Evolutionary conservation across 2,329 filamentous ascomycete genomes (phyloP).

Genomic region (Pseudocercospora vitis): DNA sequence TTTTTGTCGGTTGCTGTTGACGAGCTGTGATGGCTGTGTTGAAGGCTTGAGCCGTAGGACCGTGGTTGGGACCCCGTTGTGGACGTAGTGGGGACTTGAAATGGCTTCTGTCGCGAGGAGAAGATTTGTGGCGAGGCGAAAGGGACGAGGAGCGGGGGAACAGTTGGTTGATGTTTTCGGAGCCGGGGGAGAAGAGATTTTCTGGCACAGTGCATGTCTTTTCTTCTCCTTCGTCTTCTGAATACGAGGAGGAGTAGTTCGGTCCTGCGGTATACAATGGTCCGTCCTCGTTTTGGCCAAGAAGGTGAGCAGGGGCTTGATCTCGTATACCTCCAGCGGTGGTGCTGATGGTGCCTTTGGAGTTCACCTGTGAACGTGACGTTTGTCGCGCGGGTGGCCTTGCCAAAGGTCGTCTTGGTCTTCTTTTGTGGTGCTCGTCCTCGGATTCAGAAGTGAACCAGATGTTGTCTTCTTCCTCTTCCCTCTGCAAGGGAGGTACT

Average conservation of each 20-base stretch:
- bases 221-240: too few species aligned
- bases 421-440: slow-evolving; percentile 11
- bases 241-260: too few species aligned
- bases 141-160: slow-evolving; percentile 35
- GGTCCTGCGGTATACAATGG: too few species aligned
- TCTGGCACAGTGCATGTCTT: slow-evolving; percentile 26
- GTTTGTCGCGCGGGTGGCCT: slow-evolving; percentile 28
- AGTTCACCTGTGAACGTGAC: slow-evolving; percentile 22
- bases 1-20: slow-evolving; percentile 18
- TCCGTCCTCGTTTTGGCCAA: too few species aligned
- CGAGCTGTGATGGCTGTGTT: slow-evolving; percentile 15
- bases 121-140: slow-evolving; percentile 17
- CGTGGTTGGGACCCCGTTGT: neutral
- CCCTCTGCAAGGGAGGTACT: slow-evolving; percentile 15
- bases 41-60: slow-evolving; percentile 14
- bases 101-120: neutral
- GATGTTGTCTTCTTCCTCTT: slow-evolving; percentile 30
- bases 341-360: slow-evolving; percentile 25
- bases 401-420: neutral
- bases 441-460: slow-evolving; percentile 37
- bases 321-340: neutral
- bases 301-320: too few species aligned
- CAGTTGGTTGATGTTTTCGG: slow-evolving; percentile 30
- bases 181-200: slow-evolving; percentile 24
- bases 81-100: neutral